Base-by-base conservation (phyloP, 768 basidiomycete species). In the Podaxis pistillaris region DNA sequence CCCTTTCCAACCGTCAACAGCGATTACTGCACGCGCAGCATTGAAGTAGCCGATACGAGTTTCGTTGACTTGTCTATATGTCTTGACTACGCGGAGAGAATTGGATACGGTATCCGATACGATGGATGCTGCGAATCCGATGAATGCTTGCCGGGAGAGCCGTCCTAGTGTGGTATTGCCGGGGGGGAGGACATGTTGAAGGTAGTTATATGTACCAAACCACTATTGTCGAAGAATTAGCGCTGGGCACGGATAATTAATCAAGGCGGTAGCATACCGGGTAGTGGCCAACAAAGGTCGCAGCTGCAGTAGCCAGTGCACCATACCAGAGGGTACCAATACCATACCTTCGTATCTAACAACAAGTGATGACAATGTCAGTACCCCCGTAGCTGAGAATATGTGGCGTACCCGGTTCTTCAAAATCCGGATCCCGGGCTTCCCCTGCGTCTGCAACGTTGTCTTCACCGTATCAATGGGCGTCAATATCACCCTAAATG, bases 401-500 rank as follows among this genome's bases (percentile, higher is more conserved):
- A 51, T 28, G 46, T 13, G 22, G 71, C 80, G 55, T 65, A 93
- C 86, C 66, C 96, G 81, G 2, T 81, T 78, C 62, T 78, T 82
- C 40, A 98, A 77, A 54, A 98, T 83, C 36, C 72, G 69, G 59
- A 89, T 76, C 0, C 92, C 96, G 1, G 76, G 72, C 65, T 80
- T 84, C 12, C 96, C 96, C 69, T 96, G 89, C 0, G 96, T 91
- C 75, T 98, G 96, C 75, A 98, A 78, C 1, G 94, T 98, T 3
- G 96, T 98, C 82, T 98, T 97, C 65, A 97, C 69, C 0, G 96
- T 96, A 74, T 98, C 96, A 56, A 98, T 83, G 0, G 96, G 96
- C 0, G 93, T 96, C 38, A 98, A 76, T n/a, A 89, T 77, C 86
- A 97, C 97, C 56, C 96, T 79, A 75, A 96, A 97, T 11, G 79